Evolutionary conservation across 2,329 filamentous ascomycete genomes (phyloP), one percentile per base, ranked within the genome.

Genomic region (Xylaria sp.): DNA sequence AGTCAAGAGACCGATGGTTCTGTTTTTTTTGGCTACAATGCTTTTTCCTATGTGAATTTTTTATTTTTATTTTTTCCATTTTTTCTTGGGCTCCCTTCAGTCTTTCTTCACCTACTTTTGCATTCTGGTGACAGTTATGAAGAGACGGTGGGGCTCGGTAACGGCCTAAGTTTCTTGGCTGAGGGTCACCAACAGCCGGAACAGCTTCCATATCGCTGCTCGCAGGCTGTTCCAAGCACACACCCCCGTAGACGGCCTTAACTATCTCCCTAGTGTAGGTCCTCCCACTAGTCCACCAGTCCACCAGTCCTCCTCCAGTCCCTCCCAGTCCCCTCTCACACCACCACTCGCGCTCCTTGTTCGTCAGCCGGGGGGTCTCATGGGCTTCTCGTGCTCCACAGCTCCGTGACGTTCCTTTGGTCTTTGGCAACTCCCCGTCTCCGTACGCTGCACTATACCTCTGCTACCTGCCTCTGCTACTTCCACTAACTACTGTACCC

Each of bases 111-210:
- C 69, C 69, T 71, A 71, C 69, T 71, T 71, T 71, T 71, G 57
- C 19, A 19, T 21, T 54, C 30, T 54, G 55, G 54, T 42, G 48
- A 64, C 65, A 62, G 67, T 68, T 56, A 67, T 65, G 62, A 64
- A 11, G 34, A 71, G 66, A 70, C 65, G 58, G 69, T 72, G 67
- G 69, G 63, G 64, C 64, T 8, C 57, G 64, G 67, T 69, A 67
- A 72, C 66, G 67, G 71, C 66, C 69, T 71, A 67, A 70, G 64
- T 50, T 62, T 70, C 75, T 76, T 76, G 74, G 75, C 75, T 74
- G 70, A 73, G 73, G 74, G 73, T 75, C 72, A 71, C 73, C 70
- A 72, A 69, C 69, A 66, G 69, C 72, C 74, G 75, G 76, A 77
- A 75, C 72, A 66, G 69, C 73, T 73, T 75, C 75, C 75, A 74